A percentile compares a stretch with the other conserved stretches of the same genome.
phyloP scores from a whole-genome alignment of 2,329 filamentous ascomycete genomes.

The Truncatella angustata region DNA sequence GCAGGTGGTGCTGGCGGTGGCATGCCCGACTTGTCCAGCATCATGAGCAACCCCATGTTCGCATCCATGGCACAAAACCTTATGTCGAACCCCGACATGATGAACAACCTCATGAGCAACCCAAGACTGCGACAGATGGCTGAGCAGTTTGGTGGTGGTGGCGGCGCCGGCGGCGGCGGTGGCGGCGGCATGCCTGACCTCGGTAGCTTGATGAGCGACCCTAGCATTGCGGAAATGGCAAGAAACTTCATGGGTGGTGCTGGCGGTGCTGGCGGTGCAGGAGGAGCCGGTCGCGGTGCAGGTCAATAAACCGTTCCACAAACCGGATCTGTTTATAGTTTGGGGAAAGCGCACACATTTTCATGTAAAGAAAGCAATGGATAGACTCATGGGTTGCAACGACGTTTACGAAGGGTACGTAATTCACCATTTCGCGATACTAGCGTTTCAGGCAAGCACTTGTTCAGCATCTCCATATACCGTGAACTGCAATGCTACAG shows the following conservation, averaged over 20 bases:
- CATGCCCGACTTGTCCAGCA: constrained; percentile 81
- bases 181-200: constrained; percentile 91
- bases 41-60: constrained; percentile 99
- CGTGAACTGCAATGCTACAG: background rate
- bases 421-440: too few relatives aligned
- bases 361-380: background rate
- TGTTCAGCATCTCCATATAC: too few relatives aligned
- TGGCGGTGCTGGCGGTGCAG: constrained; percentile 18
- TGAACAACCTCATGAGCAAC: constrained; percentile 93
- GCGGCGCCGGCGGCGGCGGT: constrained; percentile 56
- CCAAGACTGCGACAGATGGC: constrained; percentile 86
- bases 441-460: too few relatives aligned
- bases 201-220: constrained; percentile 83
- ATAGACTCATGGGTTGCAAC: constrained; percentile 4
- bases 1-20: constrained; percentile 63
- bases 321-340: background rate
- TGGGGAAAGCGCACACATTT: background rate
- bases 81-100: constrained; percentile 93
- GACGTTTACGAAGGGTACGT: background rate
- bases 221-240: constrained; percentile 82
- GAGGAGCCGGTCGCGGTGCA: constrained; percentile 18
- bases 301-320: constrained; percentile 12
- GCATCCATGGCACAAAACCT: constrained; percentile 94
- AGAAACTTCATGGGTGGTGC: constrained; percentile 34
- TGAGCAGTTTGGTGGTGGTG: constrained; percentile 67